Percentiles rank a stretch among this genome's conserved stretches.
These are phyloP conservation scores for Gautieria morchelliformis DNA, from an alignment of 768 basidiomycete genomes.

Conservation along the genomic window DNA sequence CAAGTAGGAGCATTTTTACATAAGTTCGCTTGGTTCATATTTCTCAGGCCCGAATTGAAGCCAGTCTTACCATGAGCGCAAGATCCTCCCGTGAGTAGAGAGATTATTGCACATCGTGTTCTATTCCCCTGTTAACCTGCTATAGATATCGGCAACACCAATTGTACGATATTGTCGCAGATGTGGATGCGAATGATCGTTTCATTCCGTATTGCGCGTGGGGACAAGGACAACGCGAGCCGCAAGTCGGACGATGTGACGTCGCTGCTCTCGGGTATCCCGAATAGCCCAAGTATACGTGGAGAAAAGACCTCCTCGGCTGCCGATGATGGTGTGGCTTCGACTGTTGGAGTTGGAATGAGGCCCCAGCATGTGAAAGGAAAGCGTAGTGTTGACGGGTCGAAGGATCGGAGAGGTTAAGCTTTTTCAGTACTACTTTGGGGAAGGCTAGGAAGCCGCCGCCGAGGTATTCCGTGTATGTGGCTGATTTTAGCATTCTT, in stretches of 20 bases:
- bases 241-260: neutral
- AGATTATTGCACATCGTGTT: neutral
- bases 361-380: slow-evolving; percentile 23
- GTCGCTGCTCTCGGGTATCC: neutral
- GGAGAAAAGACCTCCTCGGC: neutral
- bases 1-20: neutral
- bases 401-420: slow-evolving; percentile 45
- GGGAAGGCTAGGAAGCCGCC: slow-evolving; percentile 73
- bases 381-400: slow-evolving; percentile 45
- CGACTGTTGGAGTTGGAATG: slow-evolving; percentile 10
- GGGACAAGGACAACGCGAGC: slow-evolving; percentile 15
- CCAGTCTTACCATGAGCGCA: slow-evolving; percentile 72
- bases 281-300: neutral
- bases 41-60: slow-evolving; percentile 3
- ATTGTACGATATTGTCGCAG: slow-evolving; percentile 78
- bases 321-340: slow-evolving; percentile 15
- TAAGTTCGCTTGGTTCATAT: neutral
- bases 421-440: slow-evolving; percentile 70
- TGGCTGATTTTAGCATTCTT: slow-evolving; percentile 5
- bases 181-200: slow-evolving; percentile 74
- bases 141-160: slow-evolving; percentile 67
- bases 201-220: slow-evolving; percentile 83
- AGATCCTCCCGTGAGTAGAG: slow-evolving; percentile 73
- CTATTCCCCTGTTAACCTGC: neutral
- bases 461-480: slow-evolving; percentile 60